These are phyloP conservation scores for Pseudozyma hubeiensis DNA, from an alignment of 1,284 basidiomycete genomes.

Conservation along the genomic window DNA sequence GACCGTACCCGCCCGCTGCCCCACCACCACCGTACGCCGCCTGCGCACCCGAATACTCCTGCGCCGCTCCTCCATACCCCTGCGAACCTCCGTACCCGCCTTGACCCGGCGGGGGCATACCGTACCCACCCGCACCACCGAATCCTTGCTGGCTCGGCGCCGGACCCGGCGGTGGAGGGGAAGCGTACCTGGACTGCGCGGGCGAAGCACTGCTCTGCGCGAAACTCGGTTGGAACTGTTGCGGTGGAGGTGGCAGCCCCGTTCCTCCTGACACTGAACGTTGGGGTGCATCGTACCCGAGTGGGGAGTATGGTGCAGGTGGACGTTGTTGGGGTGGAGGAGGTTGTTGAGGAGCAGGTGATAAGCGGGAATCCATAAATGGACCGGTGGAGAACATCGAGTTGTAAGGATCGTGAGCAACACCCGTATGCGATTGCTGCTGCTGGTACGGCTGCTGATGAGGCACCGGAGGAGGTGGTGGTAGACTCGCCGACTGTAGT, in stretches of 20 bases:
- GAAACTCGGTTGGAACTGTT: constrained; percentile 31
- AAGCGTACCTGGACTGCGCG: constrained; percentile 21
- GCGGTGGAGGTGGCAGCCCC: constrained; percentile 26
- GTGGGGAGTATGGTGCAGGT: constrained; percentile 14
- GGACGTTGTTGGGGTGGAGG: constrained; percentile 11
- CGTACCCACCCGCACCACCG: constrained; percentile 9
- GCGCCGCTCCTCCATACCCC: constrained; percentile 6
- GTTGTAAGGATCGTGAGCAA: constrained; percentile 27
- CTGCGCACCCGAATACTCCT: constrained; percentile 16
- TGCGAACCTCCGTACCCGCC: constrained; percentile 7
- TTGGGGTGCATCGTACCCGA: constrained; percentile 13
- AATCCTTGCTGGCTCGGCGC: constrained; percentile 1
- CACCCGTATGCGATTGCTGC: constrained; percentile 9
- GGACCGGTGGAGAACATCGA: constrained; percentile 44
- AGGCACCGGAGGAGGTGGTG: constrained; percentile 12
- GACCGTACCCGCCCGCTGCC: too few species aligned
- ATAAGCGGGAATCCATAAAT: constrained; percentile 29
- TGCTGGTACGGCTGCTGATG: constrained; percentile 18
- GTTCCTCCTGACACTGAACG: constrained; percentile 3
- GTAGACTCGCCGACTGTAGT: constrained; percentile 1
- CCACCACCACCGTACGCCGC: constrained; percentile 11
- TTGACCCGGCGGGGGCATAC: constrained; percentile 18
- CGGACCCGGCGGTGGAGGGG: constrained; percentile 19
- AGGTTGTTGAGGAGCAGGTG: constrained; percentile 17
- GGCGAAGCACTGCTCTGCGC: constrained; percentile 13